Evolutionary conservation across 1,139 yeast genomes (phyloP).

Genomic region (Spathaspora sp.): DNA sequence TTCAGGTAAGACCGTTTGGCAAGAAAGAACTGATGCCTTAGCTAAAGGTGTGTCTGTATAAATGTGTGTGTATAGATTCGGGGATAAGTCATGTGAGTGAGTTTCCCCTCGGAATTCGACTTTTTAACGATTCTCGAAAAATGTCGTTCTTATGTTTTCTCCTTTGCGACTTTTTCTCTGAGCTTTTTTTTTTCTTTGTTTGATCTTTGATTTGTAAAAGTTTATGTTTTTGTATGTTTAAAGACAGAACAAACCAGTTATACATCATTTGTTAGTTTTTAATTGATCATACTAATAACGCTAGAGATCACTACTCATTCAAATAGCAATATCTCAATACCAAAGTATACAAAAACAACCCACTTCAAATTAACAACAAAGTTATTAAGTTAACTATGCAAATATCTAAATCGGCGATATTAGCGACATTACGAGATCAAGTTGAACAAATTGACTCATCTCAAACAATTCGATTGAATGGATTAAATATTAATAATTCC

Average conservation of each 20-base stretch:
- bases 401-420: constrained; percentile 7
- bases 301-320: too few species aligned
- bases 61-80: neutral
- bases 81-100: neutral
- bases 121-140: too few species aligned
- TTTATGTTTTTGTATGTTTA: neutral
- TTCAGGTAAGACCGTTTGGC: constrained; percentile 95
- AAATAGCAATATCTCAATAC: too few species aligned
- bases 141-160: too few species aligned
- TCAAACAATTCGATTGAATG: constrained; percentile 23
- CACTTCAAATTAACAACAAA: too few species aligned
- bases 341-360: too few species aligned
- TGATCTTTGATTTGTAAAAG: constrained; percentile 1
- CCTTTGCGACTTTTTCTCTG: neutral
- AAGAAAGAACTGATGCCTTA: constrained; percentile 79
- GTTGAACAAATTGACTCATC: constrained; percentile 22
- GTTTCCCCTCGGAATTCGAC: neutral
- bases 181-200: neutral
- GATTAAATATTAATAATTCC: constrained; percentile 7
- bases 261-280: neutral
- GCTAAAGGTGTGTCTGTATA: constrained; percentile 45
- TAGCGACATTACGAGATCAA: constrained; percentile 22
- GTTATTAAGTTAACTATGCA: too few species aligned
- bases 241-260: neutral
- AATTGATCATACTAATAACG: too few species aligned